phyloP scores from a whole-genome alignment of 805 yeast species.

The Teunomyces tritomae region DNA sequence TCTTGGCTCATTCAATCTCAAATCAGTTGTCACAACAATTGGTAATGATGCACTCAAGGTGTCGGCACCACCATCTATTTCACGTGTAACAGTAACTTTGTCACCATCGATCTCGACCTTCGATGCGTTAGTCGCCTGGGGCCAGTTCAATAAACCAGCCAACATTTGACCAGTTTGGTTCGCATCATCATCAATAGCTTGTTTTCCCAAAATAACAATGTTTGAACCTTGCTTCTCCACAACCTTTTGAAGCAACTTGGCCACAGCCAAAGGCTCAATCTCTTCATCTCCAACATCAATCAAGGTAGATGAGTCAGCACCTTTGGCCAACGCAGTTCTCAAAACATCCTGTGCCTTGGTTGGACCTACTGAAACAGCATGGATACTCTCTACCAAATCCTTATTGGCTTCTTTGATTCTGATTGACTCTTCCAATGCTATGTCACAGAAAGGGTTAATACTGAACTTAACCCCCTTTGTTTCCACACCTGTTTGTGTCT shows the following conservation, averaged over 20 bases:
- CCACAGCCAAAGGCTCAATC: conserved; percentile 85
- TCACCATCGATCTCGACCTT: conserved; percentile 65
- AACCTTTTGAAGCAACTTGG: conserved; percentile 74
- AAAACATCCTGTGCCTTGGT: conserved; percentile 82
- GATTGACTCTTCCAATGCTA: conserved; percentile 94
- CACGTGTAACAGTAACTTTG: conserved; percentile 74
- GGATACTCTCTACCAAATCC: conserved; percentile 71
- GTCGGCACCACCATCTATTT: conserved; percentile 94
- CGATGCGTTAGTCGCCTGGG: conserved; percentile 94
- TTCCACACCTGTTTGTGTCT: conserved; percentile 79
- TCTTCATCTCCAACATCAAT: conserved; percentile 71
- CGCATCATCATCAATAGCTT: conserved; percentile 93
- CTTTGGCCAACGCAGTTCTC: conserved; percentile 90
- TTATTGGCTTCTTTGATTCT: conserved; percentile 67
- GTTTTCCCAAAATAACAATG: conserved; percentile 88
- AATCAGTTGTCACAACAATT: conserved; percentile 84
- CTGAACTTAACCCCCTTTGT: conserved; percentile 87
- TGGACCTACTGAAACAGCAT: conserved; percentile 90
- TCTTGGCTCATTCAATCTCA: conserved; percentile 92
- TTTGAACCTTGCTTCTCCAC: conserved; percentile 71
- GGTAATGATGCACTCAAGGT: conserved; percentile 77
- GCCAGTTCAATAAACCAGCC: conserved; percentile 92
- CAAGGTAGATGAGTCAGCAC: conserved; percentile 83
- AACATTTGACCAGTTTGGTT: conserved; percentile 96
- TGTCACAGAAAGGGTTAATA: conserved; percentile 96